phyloP scores from a whole-genome alignment of 176 grass and related monocot species.

The Carex parvula region DNA sequence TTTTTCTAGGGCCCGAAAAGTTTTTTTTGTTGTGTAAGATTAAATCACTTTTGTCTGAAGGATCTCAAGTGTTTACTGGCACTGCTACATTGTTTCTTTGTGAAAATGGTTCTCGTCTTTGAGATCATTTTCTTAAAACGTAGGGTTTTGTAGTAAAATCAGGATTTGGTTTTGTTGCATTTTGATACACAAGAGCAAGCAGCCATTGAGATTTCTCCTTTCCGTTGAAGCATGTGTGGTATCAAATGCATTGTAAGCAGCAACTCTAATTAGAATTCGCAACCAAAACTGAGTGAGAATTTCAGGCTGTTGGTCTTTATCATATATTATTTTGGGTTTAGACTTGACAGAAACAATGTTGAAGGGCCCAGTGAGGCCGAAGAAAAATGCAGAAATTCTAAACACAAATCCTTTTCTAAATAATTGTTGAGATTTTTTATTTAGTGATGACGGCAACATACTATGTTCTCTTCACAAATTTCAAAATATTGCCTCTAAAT shows the following conservation, averaged over 20 bases:
- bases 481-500: neutral
- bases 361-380: neutral
- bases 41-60: neutral
- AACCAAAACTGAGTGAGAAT: neutral
- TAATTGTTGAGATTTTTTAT: neutral
- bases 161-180: neutral
- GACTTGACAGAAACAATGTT: neutral
- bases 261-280: neutral
- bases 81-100: neutral
- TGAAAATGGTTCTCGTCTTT: neutral
- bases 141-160: neutral
- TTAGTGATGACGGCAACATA: neutral
- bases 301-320: neutral
- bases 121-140: neutral
- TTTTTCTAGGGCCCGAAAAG: neutral
- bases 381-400: neutral
- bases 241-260: neutral
- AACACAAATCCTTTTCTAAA: neutral
- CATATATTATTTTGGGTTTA: neutral
- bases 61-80: neutral
- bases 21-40: neutral
- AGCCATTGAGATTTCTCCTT: neutral
- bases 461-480: neutral
- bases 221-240: neutral
- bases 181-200: neutral